phyloP scores from a whole-genome alignment of 148 eudicot genomes.

The Suaeda aralocaspica region DNA sequence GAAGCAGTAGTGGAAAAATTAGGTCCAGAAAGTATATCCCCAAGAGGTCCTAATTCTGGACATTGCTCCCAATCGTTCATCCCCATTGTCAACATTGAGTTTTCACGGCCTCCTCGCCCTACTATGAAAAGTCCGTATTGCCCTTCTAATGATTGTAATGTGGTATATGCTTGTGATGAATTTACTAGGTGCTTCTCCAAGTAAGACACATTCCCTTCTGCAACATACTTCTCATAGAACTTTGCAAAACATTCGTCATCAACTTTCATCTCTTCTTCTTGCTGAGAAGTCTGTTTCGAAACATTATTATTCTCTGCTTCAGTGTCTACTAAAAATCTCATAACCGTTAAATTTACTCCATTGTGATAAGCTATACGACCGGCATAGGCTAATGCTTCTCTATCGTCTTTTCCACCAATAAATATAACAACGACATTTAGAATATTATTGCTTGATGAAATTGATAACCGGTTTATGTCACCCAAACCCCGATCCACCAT shows the following conservation, averaged over 20 bases:
- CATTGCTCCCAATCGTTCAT: conserved; percentile 98
- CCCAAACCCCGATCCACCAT: conserved; percentile 90
- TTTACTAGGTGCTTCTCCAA: conserved; percentile 77
- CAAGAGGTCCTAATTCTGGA: conserved; percentile 89
- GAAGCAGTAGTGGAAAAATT: conserved; percentile 68
- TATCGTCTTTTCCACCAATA: conserved; percentile 90
- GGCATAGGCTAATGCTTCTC: conserved; percentile 79
- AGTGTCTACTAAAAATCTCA: conserved; percentile 69
- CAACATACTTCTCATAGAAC: conserved; percentile 72
- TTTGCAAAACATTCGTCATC: conserved; percentile 85
- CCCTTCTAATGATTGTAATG: conserved; percentile 63
- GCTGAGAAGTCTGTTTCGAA: conserved; percentile 24
- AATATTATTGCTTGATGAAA: conserved; percentile 23
- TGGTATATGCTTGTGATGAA: conserved; percentile 78
- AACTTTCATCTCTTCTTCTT: conserved; percentile 77
- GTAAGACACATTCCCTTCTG: conserved; percentile 73
- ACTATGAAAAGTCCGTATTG: conserved; percentile 76
- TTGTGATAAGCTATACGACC: conserved; percentile 68
- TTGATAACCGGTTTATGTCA: conserved; percentile 37
- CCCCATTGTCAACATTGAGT: conserved; percentile 73
- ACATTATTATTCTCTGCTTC: conserved; percentile 40
- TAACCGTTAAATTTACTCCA: conserved; percentile 71
- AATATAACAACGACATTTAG: conserved; percentile 67
- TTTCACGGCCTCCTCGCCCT: conserved; percentile 81
- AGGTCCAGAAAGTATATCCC: conserved; percentile 80